Evolutionary conservation across 2,329 filamentous ascomycete species (phyloP).

Genomic region (Monilinia laxa): DNA sequence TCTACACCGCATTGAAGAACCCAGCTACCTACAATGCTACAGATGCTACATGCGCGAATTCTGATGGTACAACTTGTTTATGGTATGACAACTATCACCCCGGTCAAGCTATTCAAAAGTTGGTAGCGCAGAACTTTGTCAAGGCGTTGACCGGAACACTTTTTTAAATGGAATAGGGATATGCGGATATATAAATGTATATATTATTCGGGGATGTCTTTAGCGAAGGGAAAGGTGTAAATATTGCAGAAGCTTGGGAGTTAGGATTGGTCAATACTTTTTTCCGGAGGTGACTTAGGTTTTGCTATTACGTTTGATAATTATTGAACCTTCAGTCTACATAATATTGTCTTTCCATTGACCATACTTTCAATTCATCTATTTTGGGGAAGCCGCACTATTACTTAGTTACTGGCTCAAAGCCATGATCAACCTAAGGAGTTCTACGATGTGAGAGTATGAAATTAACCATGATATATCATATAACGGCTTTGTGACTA

Average conservation of each 20-base stretch:
- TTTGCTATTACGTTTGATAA: neutral
- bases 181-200: neutral
- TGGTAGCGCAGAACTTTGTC: slow-evolving; percentile 15
- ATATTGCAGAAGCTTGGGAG: neutral
- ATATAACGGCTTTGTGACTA: too few relatives aligned
- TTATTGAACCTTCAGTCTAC: too few relatives aligned
- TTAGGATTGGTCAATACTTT: neutral
- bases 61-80: slow-evolving; percentile 17
- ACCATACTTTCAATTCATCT: too few relatives aligned
- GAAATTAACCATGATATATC: too few relatives aligned
- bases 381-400: too few relatives aligned
- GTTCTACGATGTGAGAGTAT: too few relatives aligned
- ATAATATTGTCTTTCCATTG: too few relatives aligned
- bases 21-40: neutral
- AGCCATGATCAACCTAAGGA: too few relatives aligned
- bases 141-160: slow-evolving; percentile 12
- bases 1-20: neutral
- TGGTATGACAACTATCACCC: slow-evolving; percentile 22
- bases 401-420: too few relatives aligned
- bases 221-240: neutral
- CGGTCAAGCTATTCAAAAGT: slow-evolving; percentile 15
- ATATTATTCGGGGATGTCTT: too few relatives aligned
- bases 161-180: neutral
- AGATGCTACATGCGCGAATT: slow-evolving; percentile 5
- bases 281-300: neutral